Base-by-base conservation (phyloP, 345 rosid genomes). In the Cardamine occulta region DNA sequence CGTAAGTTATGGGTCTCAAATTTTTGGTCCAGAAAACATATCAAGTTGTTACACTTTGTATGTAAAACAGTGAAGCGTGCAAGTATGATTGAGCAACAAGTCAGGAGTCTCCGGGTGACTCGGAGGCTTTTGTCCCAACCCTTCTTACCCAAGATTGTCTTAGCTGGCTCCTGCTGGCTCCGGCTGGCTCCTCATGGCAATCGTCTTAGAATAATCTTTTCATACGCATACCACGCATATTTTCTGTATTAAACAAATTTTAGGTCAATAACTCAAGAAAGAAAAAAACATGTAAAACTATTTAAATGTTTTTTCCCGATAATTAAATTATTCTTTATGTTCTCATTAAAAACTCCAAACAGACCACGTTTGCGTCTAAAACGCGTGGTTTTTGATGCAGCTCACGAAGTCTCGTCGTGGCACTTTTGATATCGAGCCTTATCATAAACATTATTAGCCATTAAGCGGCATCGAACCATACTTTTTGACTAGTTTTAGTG, bases 401-500 rank as follows among this genome's bases (percentile, higher is more conserved):
- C 59, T 70, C 67, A 77, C 72, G 72, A 77, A 62, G 64, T 69
- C 21, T 69, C 7, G 55, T 64, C 62, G 68, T 51, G 71, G 77
- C 10, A 18, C 71, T 44, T 56, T 2, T 47, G 51, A 3, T 53
- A 63, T 52, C 62, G 32, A 37, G 60, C 53, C 53, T 54, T 64
- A 31, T 49, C 53, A 37, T 26, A 62, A 37, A 4, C 51, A 51
- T 55, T 32, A 57, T 61, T 60, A 60, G 69, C 65, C 34, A 44
- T 42, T 68, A 66, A 29, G 67, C 24, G 32, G 31, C 28, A 52
- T 0, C 6, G 18, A 70, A 64, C 73, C 76, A 72, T 14, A 66
- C 77, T 17, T 78, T 63, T 80, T 80, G 47, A 75, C 76, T 70
- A 13, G 10, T 79, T 72, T 73, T 68, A 74, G 79, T 79, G 82